These are phyloP conservation scores for Drechmeria coniospora DNA, from an alignment of 2,329 filamentous ascomycete genomes.

Conservation along the genomic window DNA sequence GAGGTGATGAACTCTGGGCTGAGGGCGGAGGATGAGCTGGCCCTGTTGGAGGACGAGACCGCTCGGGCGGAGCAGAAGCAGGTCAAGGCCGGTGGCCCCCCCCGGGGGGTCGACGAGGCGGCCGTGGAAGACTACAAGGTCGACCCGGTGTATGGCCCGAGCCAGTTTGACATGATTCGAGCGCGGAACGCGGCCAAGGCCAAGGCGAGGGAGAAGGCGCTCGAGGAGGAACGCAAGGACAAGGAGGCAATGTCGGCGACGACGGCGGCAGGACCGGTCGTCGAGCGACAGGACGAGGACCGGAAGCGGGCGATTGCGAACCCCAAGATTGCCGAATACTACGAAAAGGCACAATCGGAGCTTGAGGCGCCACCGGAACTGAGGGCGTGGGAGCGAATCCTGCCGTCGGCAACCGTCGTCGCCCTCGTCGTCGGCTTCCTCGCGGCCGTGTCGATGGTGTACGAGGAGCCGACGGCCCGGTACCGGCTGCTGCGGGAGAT, in stretches of 20 bases:
- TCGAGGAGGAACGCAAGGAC: constrained; percentile 24
- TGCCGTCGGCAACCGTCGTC: constrained; percentile 36
- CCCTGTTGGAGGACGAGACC: constrained; percentile 28
- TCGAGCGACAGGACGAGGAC: constrained; percentile 20
- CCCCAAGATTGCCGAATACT: constrained; percentile 21
- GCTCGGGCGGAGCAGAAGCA: constrained; percentile 8
- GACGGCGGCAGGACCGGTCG: constrained; percentile 22
- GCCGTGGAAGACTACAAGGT: constrained; percentile 13
- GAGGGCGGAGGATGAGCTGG: constrained; percentile 47
- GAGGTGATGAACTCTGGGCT: constrained; percentile 46
- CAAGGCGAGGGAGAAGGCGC: constrained; percentile 28
- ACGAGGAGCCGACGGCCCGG: constrained; percentile 35
- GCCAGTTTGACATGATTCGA: constrained; percentile 41
- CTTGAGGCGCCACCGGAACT: constrained; percentile 37
- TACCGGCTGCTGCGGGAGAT: constrained; percentile 44
- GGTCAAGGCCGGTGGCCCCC: too few species aligned
- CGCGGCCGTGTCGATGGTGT: constrained; percentile 28
- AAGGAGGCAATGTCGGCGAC: constrained; percentile 24
- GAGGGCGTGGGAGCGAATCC: constrained; percentile 33
- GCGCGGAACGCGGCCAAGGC: constrained; percentile 33
- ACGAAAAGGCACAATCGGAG: constrained; percentile 31
- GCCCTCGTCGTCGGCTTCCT: constrained; percentile 27
- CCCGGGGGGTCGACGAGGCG: constrained; percentile 11
- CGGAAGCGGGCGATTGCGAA: constrained; percentile 23
- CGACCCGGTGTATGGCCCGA: constrained; percentile 41